phyloP scores from a whole-genome alignment of 345 rosid species.

The Eucalyptus urophylla region DNA sequence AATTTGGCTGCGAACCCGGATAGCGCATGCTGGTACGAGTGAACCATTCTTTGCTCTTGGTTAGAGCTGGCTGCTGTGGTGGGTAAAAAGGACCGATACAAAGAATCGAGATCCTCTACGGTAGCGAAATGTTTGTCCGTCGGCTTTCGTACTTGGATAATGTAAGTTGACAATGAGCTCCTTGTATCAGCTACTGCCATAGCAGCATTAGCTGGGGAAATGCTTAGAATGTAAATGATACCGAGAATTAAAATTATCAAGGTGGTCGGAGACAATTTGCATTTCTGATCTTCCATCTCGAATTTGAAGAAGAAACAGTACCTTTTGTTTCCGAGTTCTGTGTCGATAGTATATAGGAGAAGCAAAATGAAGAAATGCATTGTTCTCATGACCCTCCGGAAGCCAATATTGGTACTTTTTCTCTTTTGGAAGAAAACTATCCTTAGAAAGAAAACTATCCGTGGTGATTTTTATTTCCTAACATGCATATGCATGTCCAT shows the following conservation, averaged over 20 bases:
- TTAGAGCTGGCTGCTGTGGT: background rate
- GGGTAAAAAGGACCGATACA: constrained; percentile 18
- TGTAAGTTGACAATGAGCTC: constrained; percentile 10
- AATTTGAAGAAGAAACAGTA: background rate
- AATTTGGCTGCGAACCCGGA: constrained; percentile 21
- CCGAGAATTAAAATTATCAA: background rate
- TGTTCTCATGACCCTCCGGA: no score
- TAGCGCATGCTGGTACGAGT: constrained; percentile 13
- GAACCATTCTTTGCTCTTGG: background rate
- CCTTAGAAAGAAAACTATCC: no score
- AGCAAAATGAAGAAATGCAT: background rate
- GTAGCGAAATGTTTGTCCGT: background rate
- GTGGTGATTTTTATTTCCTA: no score
- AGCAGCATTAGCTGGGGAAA: background rate
- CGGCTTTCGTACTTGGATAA: constrained; percentile 17
- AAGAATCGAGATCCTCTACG: constrained; percentile 1
- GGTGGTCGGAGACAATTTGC: background rate
- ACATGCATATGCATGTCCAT: no score
- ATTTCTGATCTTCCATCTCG: background rate
- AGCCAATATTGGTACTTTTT: no score
- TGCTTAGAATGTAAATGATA: background rate
- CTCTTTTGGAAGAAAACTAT: no score
- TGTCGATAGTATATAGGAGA: background rate
- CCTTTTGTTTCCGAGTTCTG: background rate
- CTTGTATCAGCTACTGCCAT: background rate